Conservation (phyloP, 768 basidiomycete genomes). For the Mycena leptocephala region DNA sequence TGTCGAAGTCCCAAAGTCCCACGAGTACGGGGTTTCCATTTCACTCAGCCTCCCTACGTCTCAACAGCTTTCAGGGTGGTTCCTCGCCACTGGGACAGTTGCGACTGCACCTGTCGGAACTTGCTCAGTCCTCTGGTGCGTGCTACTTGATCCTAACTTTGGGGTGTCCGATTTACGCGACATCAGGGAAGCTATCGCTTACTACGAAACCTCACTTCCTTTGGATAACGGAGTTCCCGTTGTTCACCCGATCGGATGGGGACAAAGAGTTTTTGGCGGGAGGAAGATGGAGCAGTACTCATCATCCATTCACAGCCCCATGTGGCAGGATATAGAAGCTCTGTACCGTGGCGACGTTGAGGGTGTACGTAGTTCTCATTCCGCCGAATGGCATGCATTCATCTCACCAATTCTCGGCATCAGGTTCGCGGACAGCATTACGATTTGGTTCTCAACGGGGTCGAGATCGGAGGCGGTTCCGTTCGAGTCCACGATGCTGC, state of each 20-base stretch:
- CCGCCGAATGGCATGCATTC: background rate
- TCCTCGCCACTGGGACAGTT: slow-evolving; percentile 86
- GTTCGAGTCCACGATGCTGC: slow-evolving; percentile 92
- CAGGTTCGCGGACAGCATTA: slow-evolving; percentile 97
- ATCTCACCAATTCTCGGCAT: slow-evolving; percentile 23
- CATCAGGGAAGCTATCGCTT: slow-evolving; percentile 70
- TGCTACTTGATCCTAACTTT: slow-evolving; percentile 20
- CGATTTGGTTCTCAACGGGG: slow-evolving; percentile 94
- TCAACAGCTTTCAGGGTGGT: slow-evolving; percentile 75
- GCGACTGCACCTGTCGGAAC: slow-evolving; percentile 77
- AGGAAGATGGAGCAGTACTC: slow-evolving; percentile 93
- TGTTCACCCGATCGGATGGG: slow-evolving; percentile 88
- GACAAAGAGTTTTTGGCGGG: slow-evolving; percentile 91
- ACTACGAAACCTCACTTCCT: slow-evolving; percentile 83
- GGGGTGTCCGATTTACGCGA: slow-evolving; percentile 29
- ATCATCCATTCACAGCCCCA: slow-evolving; percentile 98
- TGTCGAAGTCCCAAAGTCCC: slow-evolving; percentile 65
- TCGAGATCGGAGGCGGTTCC: slow-evolving; percentile 95
- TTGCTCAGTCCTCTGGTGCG: slow-evolving; percentile 76
- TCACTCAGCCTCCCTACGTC: slow-evolving; percentile 28
- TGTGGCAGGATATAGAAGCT: slow-evolving; percentile 89
- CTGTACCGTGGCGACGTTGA: slow-evolving; percentile 82
- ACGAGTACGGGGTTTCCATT: slow-evolving; percentile 61
- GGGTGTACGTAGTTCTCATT: slow-evolving; percentile 54
- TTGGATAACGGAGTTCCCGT: slow-evolving; percentile 97